Percentiles rank a stretch among this genome's conserved stretches.
Conservation (phyloP, 163 green algal genomes). For the Scenedesmus sp. region DNA sequence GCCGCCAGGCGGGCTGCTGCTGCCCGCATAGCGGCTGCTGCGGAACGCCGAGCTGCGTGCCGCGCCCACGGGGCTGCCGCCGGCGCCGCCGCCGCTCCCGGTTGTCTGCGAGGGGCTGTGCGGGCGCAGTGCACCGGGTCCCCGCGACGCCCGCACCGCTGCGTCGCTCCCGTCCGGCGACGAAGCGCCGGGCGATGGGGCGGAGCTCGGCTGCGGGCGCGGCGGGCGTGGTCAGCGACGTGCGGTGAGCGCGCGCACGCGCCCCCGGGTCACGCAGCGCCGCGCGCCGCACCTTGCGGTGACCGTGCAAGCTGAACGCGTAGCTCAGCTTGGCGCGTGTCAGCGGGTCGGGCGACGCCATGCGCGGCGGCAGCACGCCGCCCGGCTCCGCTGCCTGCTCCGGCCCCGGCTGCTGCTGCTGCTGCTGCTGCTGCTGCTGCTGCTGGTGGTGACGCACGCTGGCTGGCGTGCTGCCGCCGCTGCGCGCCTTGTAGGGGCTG, state of each 20-base stretch:
- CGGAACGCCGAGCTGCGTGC: conserved; percentile 23
- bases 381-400: not conserved
- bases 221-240: not conserved
- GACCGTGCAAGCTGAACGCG: conserved; percentile 20
- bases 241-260: no score
- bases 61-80: not conserved
- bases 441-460: conserved; percentile 14
- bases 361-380: not conserved
- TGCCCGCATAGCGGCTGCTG: conserved; percentile 17
- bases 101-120: conserved; percentile 7
- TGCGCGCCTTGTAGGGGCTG: conserved; percentile 33
- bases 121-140: conserved; percentile 19
- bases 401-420: not conserved
- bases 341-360: conserved; percentile 5
- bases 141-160: conserved; percentile 3
- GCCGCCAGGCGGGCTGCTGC: not conserved
- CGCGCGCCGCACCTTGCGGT: not conserved
- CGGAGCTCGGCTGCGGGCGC: not conserved
- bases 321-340: conserved; percentile 21
- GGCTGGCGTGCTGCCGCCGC: not conserved
- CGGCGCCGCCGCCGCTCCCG: not conserved
- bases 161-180: not conserved
- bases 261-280: no score
- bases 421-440: not conserved
- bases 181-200: no score